Evolutionary conservation across 2,329 filamentous ascomycete genomes (phyloP), one percentile per base, ranked within the genome.

Genomic region (Aspergillus costaricaensis): DNA sequence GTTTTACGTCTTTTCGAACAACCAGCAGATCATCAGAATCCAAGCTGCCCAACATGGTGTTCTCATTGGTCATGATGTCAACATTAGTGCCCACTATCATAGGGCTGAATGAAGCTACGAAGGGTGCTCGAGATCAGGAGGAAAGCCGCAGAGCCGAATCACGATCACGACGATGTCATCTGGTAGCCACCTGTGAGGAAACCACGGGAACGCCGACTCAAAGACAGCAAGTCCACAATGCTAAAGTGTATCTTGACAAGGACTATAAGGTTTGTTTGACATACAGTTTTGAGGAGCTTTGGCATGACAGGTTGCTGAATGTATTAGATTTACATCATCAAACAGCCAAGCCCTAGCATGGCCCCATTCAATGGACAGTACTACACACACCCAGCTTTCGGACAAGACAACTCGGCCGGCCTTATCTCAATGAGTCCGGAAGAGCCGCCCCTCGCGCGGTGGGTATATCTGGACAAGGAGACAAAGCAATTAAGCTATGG

Each of bases 341-440:
- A 57, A 19, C 17, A 57, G 3, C 47, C 30, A 9, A 10, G 44
- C 10, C 3, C 55, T 4, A 32, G 43, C 19, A 51, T 52, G 55
- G 21, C 43, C 9, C 55, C 47, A 17, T 57, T 57, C 15, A 49
- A 38, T n/a, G 47, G 55, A 14, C 55, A 57, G 2, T 51, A 39
- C 25, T 57, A 57, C 9, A 32, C 30, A 1, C 55, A 52, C 17
- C 47, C 55, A 15, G 55, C 49, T 10, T 57, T 57, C 1, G 43
- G 15, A 4, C 27, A 36, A 5, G 21, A 52, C 5, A 52, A 57
- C 25, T 14, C 17, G 4, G 10, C 30, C 30, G 47, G 47, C 2
- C 21, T 57, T 1, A 57, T 57, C 7, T 25, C 55, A 6, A 21
- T 57, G 44, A 52, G 44, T 15, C 19, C 44, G 9, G 55, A 52